A percentile compares a stretch with the other conserved stretches of the same genome.
Evolutionary conservation across 805 yeast genomes (phyloP).

Genomic region (Kuraishia borneana): DNA sequence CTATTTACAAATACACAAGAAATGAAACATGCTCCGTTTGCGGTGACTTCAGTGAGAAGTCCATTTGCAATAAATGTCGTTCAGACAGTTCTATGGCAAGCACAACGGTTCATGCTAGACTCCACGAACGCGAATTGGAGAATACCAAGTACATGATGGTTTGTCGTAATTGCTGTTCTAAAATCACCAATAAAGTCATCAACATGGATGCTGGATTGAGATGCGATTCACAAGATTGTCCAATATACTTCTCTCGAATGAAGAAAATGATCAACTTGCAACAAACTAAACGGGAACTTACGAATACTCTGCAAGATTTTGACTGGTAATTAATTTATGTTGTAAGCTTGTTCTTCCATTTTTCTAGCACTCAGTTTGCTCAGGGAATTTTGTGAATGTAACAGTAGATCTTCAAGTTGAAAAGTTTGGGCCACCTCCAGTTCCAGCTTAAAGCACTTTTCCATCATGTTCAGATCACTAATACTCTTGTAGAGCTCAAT

Average conservation of each 20-base stretch:
- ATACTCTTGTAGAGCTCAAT: slow-evolving; percentile 31
- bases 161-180: slow-evolving; percentile 25
- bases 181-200: slow-evolving; percentile 5
- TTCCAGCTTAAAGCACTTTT: slow-evolving; percentile 28
- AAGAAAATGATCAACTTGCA: slow-evolving; percentile 23
- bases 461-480: slow-evolving; percentile 25
- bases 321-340: slow-evolving; percentile 2
- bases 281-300: slow-evolving; percentile 3
- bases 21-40: background rate
- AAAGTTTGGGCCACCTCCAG: slow-evolving; percentile 21
- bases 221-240: slow-evolving; percentile 59
- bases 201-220: slow-evolving; percentile 13
- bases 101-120: slow-evolving; percentile 16
- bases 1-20: background rate
- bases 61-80: slow-evolving; percentile 21
- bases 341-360: slow-evolving; percentile 14
- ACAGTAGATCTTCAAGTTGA: slow-evolving; percentile 17
- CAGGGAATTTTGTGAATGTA: slow-evolving; percentile 20
- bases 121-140: slow-evolving; percentile 15
- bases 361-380: slow-evolving; percentile 17
- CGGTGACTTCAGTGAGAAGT: background rate
- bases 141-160: slow-evolving; percentile 17
- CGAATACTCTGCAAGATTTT: slow-evolving; percentile 6
- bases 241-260: slow-evolving; percentile 43
- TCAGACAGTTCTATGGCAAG: slow-evolving; percentile 24